These are phyloP conservation scores for Symbiodinium natans DNA, from an alignment of 73 alveolate genomes.

Conservation along the genomic window DNA sequence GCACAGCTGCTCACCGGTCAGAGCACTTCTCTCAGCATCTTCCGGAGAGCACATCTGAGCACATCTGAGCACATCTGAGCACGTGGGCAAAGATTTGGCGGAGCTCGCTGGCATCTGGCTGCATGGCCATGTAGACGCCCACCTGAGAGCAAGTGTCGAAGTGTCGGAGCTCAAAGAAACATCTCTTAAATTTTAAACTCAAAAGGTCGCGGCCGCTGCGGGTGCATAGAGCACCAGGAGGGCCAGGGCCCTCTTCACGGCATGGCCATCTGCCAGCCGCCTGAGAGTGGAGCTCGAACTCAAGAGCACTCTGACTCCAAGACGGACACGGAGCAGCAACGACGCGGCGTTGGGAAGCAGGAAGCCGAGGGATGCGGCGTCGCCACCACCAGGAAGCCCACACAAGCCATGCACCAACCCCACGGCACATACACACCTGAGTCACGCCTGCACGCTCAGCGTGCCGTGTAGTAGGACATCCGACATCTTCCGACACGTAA, in stretches of 20 bases:
- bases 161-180: too few relatives aligned
- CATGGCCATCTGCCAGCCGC: conserved; percentile 40
- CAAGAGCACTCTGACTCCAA: too few relatives aligned
- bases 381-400: neutral
- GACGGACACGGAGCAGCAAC: too few relatives aligned
- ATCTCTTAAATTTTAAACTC: too few relatives aligned
- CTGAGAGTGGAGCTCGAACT: neutral
- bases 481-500: too few relatives aligned
- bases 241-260: conserved; percentile 29
- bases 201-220: neutral
- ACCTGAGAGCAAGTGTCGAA: neutral
- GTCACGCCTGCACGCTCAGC: neutral
- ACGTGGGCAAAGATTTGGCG: neutral
- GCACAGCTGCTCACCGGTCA: too few relatives aligned
- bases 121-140: neutral
- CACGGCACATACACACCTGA: conserved; percentile 22
- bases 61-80: too few relatives aligned
- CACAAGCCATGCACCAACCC: conserved; percentile 23
- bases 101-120: neutral
- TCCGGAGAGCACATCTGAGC: too few relatives aligned
- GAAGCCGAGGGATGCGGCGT: too few relatives aligned
- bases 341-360: too few relatives aligned
- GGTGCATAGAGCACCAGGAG: conserved; percentile 14
- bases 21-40: too few relatives aligned
- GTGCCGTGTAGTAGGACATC: too few relatives aligned